Base-by-base conservation (phyloP, 202 grass and related monocot genomes). In the Brachypodium distachyon region DNA sequence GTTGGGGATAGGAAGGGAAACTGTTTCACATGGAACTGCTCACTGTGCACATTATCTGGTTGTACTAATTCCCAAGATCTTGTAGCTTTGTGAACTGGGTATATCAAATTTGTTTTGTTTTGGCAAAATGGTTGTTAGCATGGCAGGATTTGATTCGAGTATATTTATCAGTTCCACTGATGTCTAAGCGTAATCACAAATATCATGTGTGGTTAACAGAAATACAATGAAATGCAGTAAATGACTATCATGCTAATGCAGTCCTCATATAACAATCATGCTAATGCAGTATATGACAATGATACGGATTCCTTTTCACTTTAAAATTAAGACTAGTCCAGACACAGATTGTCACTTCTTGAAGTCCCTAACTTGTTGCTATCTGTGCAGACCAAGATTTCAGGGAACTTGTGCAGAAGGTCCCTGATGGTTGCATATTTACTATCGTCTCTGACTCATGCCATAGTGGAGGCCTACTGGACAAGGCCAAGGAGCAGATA, bases 361-460 rank as follows among this genome's bases (percentile, higher is more conserved):
- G 9, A 72, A 48, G 18, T 48, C 51, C 14, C 12, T 83, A 60
- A 53, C 14, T 29, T 76, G 13, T 66, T 76, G 50, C 26, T 48
- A 68, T 85, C 9, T 77, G n/a, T n/a, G 39, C 68, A 97, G 95
- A 94, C 61, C 85, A 94, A 55, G 91, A 97, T 71, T 94, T 97
- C 77, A 92, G 70, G 79, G 91, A 92, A 37, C 67, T 94, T 36
- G 91, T 94, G 40, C 66, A 84, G 70, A 94, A 92, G 76, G 87
- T 94, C 27, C 91, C 89, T 4, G 31, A 86, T 23, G 87, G 80
- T 75, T 94, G 91, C 52, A 22, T 81, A 61, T 90, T 97, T 64
- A 97, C 94, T 27, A 91, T 97, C 4, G 91, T 97, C 23, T 94
- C 91, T 12, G 95, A 98, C 56, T 98, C 89, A 19, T 98, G 95